Base-by-base conservation (phyloP, 495 filamentous ascomycete species). In the Xylaria venustula region DNA sequence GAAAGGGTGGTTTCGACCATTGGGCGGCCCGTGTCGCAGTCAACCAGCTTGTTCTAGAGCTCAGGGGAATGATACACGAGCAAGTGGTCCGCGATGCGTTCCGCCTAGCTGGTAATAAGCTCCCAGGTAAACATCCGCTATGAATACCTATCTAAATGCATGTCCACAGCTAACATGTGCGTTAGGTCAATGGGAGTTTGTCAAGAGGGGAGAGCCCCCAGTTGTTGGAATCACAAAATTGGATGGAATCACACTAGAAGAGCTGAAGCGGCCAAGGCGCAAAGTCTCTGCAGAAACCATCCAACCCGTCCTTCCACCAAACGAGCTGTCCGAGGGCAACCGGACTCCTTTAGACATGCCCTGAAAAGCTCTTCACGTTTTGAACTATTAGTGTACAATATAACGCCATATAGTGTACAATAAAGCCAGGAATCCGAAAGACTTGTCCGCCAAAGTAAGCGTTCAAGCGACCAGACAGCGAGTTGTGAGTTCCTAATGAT, bases 1-100 rank as follows among this genome's bases (percentile, higher is more conserved):
- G 94, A 73, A 99, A 98, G 78, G 94, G 94, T 64, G 88, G 86
- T 63, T 97, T 98, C 75, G 94, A 98, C 75, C 90, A 94, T 77
- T 99, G 94, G 94, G 90, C 93, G 26, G 81, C 88, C 15, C 86
- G 93, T 67, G 85, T 97, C 61, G 86, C 90, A 12, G 89, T 97
- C 57, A 93, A 88, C 74, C 88, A 90, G 72, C 82, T 99, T 40
- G 79, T 98, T 15, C 91, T 99, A 63, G 94, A 99, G 77, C 76
- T 99, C 61, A 92, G 89, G 72, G 95, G 93, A 28, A 83, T 92
- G 63, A 60, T 97, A 56, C 94, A 99, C 81, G 94, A 99, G 79
- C 88, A 97, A 79, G 83, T 99, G 68, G 91, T 90, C 8, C 84
- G 89, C 63, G 95, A 99, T 80, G 94, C 94, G 47, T 94, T 98